Conservation (phyloP, 352 stramenopile species). For the Pythium dissimile region DNA sequence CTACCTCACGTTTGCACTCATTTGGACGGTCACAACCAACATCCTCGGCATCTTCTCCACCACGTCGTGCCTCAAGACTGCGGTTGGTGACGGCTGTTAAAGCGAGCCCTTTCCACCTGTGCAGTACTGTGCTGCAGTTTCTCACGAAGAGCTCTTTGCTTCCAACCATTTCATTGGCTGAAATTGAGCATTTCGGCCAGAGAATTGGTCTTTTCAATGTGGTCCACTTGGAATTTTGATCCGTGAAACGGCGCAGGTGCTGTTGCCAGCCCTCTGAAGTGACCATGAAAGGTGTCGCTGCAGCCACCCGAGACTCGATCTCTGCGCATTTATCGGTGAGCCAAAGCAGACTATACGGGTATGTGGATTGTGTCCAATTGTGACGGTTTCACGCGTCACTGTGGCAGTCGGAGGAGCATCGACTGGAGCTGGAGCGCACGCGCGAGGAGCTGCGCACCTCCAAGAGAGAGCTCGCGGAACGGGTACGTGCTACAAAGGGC, state of each 20-base stretch:
- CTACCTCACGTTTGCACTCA: conserved; percentile 13
- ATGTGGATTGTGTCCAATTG: too few relatives aligned
- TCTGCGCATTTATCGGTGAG: conserved; percentile 19
- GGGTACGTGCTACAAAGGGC: conserved; percentile 10
- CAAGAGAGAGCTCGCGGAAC: conserved; percentile 42
- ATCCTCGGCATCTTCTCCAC: conserved; percentile 13
- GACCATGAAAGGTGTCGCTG: conserved; percentile 7
- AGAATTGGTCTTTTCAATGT: background rate
- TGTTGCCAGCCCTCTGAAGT: too few relatives aligned
- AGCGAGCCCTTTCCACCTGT: too few relatives aligned
- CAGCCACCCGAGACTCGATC: conserved; percentile 1
- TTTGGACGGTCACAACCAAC: conserved; percentile 8
- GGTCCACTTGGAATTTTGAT: background rate
- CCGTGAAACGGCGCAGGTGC: conserved; percentile 18
- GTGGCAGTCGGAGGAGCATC: conserved; percentile 52
- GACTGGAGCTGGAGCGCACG: conserved; percentile 49
- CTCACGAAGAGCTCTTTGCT: too few relatives aligned
- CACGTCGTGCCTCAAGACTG: background rate
- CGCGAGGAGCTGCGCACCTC: conserved; percentile 43
- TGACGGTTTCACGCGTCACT: too few relatives aligned
- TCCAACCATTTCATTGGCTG: background rate
- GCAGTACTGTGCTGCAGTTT: too few relatives aligned
- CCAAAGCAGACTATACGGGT: too few relatives aligned
- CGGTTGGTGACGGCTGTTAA: background rate
- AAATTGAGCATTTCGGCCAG: background rate